Percentiles rank a stretch among this genome's conserved stretches.
Conservation (phyloP, 2,329 filamentous ascomycete genomes). For the Calonectria pteridis region DNA sequence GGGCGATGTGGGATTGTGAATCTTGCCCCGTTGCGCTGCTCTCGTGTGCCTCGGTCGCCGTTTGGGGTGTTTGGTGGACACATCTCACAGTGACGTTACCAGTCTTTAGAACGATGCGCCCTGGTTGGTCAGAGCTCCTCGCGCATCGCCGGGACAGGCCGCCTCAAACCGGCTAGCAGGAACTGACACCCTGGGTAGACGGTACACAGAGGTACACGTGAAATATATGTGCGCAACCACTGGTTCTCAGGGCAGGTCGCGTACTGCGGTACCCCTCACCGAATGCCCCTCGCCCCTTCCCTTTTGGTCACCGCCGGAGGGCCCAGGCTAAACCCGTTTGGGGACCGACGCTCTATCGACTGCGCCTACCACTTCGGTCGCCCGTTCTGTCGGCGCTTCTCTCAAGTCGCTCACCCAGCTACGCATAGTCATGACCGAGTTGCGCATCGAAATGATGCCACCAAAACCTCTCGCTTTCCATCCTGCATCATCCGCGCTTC, state of each 20-base stretch:
- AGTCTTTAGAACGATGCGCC: not conserved
- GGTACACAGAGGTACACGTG: constrained; percentile 35
- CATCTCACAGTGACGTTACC: constrained; percentile 21
- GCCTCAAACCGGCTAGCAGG: not conserved
- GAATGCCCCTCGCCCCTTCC: constrained; percentile 30
- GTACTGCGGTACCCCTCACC: constrained; percentile 30
- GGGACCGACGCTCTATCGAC: constrained; percentile 49
- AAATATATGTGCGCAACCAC: constrained; percentile 28
- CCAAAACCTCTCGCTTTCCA: constrained; percentile 23
- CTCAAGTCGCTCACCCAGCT: constrained; percentile 37
- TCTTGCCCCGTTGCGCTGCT: constrained; percentile 11
- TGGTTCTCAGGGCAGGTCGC: constrained; percentile 17
- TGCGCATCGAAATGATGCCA: constrained; percentile 36
- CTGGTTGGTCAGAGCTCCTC: constrained; percentile 18
- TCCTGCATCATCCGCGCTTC: constrained; percentile 18
- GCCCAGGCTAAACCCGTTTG: constrained; percentile 48
- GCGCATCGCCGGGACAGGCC: constrained; percentile 18
- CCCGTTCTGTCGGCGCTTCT: constrained; percentile 34
- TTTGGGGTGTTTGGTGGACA: constrained; percentile 24
- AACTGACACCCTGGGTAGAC: constrained; percentile 1
- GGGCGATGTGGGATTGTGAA: constrained; percentile 10
- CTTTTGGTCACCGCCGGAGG: constrained; percentile 36
- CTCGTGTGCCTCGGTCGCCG: constrained; percentile 23
- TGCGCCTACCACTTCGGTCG: constrained; percentile 34
- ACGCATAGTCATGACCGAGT: constrained; percentile 25